Percentiles rank a stretch among this genome's conserved stretches.
These are phyloP conservation scores for Citrullus amarus DNA, from an alignment of 306 rosid species.

Conservation along the genomic window DNA sequence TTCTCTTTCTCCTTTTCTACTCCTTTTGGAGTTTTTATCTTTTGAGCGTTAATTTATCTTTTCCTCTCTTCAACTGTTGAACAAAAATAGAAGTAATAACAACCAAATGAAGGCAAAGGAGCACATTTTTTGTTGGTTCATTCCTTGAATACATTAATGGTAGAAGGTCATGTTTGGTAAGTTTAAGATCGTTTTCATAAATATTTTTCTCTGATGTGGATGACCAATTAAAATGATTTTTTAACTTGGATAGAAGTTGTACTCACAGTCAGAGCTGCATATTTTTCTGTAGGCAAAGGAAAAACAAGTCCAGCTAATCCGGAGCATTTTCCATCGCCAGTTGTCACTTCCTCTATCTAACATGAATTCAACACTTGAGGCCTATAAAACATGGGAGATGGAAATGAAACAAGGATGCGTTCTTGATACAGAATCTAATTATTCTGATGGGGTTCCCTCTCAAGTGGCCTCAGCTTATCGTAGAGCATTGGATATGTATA, in stretches of 20 bases:
- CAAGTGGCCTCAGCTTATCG: conserved; percentile 51
- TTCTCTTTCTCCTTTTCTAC: too few relatives aligned
- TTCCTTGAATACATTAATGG: background rate
- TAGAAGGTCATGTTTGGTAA: background rate
- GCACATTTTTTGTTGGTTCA: background rate
- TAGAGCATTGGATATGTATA: conserved; percentile 68
- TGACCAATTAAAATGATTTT: background rate
- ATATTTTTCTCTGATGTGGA: background rate
- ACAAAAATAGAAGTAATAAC: too few relatives aligned
- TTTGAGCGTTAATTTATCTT: too few relatives aligned
- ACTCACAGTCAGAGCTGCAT: conserved; percentile 12
- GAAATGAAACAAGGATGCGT: conserved; percentile 46
- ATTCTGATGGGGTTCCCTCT: conserved; percentile 36
- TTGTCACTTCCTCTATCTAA: conserved; percentile 67
- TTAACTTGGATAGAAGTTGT: background rate
- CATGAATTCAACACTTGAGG: conserved; percentile 51
- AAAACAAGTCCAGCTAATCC: conserved; percentile 58
- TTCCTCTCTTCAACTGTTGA: too few relatives aligned
- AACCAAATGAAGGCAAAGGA: background rate
- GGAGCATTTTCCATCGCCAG: conserved; percentile 76
- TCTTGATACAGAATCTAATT: conserved; percentile 27
- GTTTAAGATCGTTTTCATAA: background rate
- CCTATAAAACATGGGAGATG: conserved; percentile 79
- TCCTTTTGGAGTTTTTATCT: too few relatives aligned
- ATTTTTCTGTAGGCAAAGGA: conserved; percentile 48